These are phyloP conservation scores for Verticillium isaacii DNA, from an alignment of 2,329 filamentous ascomycete species.

Conservation along the genomic window DNA sequence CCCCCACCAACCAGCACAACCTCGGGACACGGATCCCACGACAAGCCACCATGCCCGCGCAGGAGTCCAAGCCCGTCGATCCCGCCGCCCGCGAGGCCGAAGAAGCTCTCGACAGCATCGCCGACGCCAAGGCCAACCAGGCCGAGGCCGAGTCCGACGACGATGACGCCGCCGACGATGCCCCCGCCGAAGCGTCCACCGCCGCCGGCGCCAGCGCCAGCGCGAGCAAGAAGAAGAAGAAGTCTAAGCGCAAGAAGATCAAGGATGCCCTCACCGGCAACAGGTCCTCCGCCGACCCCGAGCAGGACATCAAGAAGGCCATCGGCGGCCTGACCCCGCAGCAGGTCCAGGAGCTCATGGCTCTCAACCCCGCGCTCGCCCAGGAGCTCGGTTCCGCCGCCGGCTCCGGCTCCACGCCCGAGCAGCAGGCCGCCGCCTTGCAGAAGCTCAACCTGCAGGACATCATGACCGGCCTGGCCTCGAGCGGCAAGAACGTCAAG, in stretches of 20 bases:
- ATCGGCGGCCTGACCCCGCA: constrained; percentile 49
- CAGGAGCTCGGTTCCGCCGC: constrained; percentile 43
- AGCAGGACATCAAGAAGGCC: constrained; percentile 42
- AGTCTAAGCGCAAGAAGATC: constrained; percentile 60
- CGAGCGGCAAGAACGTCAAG: constrained; percentile 83
- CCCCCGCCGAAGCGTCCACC: constrained; percentile 31
- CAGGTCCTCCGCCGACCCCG: constrained; percentile 20
- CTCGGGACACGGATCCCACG: neutral
- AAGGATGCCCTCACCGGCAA: constrained; percentile 37
- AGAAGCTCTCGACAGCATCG: constrained; percentile 30
- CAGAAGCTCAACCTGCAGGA: constrained; percentile 64
- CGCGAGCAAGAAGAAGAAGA: constrained; percentile 49
- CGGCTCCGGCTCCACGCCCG: constrained; percentile 29
- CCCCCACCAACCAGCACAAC: neutral
- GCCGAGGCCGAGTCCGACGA: constrained; percentile 44
- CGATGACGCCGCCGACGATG: constrained; percentile 32
- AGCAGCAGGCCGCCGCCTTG: constrained; percentile 46
- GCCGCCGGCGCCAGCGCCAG: constrained; percentile 22
- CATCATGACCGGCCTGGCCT: constrained; percentile 69
- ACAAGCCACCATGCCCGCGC: constrained; percentile 37
- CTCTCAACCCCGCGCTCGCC: constrained; percentile 68
- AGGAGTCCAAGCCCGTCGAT: constrained; percentile 61
- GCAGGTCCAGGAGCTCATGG: constrained; percentile 61
- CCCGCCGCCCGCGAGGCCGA: constrained; percentile 42
- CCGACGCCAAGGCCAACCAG: constrained; percentile 37